Percentiles rank a stretch among this genome's conserved stretches.
phyloP scores from a whole-genome alignment of 345 rosid species.

The Populus nigra region DNA sequence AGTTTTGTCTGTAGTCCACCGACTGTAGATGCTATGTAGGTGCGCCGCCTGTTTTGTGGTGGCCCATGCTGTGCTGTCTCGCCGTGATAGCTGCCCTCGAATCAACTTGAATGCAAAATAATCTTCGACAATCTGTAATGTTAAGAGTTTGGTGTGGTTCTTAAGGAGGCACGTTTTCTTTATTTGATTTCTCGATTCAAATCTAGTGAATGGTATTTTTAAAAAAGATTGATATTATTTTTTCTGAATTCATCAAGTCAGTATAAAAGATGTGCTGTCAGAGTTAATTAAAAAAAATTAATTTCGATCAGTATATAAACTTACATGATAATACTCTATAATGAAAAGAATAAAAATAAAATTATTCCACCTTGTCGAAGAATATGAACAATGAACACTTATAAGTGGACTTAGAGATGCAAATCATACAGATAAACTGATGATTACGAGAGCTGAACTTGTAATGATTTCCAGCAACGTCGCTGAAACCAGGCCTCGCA shows the following conservation, averaged over 20 bases:
- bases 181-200: too few relatives aligned
- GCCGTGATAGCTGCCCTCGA: neutral
- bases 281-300: too few relatives aligned
- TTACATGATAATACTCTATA: too few relatives aligned
- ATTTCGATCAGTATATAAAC: too few relatives aligned
- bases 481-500: neutral
- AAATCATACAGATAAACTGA: neutral
- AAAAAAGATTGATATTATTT: too few relatives aligned
- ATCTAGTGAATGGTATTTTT: too few relatives aligned
- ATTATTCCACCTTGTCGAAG: neutral
- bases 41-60: neutral
- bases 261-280: too few relatives aligned
- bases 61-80: neutral
- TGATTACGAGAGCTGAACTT: neutral
- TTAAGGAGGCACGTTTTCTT: too few relatives aligned
- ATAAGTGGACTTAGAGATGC: neutral
- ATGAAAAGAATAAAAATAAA: too few relatives aligned
- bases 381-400: neutral
- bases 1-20: neutral
- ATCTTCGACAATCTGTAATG: neutral
- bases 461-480: constrained; percentile 1
- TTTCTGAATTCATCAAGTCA: too few relatives aligned
- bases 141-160: too few relatives aligned
- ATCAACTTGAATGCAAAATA: neutral
- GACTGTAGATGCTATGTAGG: constrained; percentile 10